Conservation (phyloP, 768 basidiomycete species). For the Arthromyces matolae region DNA sequence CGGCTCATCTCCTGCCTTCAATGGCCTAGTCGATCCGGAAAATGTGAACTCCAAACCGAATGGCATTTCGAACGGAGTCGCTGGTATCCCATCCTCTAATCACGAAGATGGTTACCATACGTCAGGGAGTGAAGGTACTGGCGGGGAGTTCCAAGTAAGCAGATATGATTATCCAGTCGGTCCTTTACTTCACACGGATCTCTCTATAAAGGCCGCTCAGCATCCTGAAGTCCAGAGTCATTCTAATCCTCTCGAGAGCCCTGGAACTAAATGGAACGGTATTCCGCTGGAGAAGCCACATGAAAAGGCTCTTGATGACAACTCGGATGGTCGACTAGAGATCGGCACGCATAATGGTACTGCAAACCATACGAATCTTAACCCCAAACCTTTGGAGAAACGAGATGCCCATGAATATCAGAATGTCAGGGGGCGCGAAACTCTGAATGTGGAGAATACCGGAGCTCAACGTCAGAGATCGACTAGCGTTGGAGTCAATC, state of each 20-base stretch:
- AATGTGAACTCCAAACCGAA: too few relatives aligned
- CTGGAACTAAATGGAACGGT: constrained; percentile 16
- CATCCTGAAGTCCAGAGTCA: constrained; percentile 12
- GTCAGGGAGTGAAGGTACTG: not conserved
- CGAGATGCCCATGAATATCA: too few relatives aligned
- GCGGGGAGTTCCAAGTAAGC: constrained; percentile 5
- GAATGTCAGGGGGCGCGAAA: too few relatives aligned
- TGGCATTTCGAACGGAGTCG: not conserved
- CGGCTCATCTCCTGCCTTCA: too few relatives aligned
- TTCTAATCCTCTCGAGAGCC: constrained; percentile 17
- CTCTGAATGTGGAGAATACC: not conserved
- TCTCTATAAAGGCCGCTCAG: not conserved
- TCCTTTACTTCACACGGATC: not conserved
- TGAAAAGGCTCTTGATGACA: constrained; percentile 17
- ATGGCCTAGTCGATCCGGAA: too few relatives aligned
- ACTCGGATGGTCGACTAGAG: constrained; percentile 15
- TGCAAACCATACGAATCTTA: too few relatives aligned
- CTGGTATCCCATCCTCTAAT: not conserved
- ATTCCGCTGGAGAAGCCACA: constrained; percentile 15
- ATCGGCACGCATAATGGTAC: not conserved
- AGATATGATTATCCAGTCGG: not conserved
- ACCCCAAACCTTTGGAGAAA: too few relatives aligned
- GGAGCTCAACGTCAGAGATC: not conserved
- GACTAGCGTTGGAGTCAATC: constrained; percentile 1
- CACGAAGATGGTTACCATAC: not conserved